Base-by-base conservation (phyloP, 1,284 basidiomycete genomes). In the Cutaneotrichosporon spelunceum region DNA sequence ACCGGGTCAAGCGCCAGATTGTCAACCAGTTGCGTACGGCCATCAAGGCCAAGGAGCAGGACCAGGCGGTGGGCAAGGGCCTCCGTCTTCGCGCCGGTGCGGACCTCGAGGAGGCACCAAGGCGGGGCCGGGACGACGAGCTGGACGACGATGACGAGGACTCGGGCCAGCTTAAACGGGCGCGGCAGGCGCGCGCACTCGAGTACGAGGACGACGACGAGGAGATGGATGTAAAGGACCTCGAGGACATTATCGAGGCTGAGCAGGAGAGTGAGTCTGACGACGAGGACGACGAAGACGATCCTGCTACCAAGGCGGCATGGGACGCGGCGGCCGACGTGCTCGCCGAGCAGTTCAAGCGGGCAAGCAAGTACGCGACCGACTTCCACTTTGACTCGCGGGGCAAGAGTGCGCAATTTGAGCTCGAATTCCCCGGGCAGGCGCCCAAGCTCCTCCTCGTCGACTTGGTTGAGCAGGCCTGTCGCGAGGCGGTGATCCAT, bases 401-500 rank as follows among this genome's bases (percentile, higher is more conserved):
- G 65, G 86, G 87, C 59, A 82, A 83, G 39, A 84, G 82, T 33
- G 91, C 89, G 72, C 86, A 84, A 54, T 90, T 96, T 72, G 86
- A 88, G 60, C 83, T 97, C 34, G 86, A 91, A 80, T 82, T 83
- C 76, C 77, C 79, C 2, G 80, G 79, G n/a, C 77, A 73, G 60
- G 77, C 91, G 73, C 92, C 92, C 26, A 97, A 97, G 79, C 83
- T 98, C 44, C 82, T 98, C 33, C 84, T 98, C 36, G 91, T 96
- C 57, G 93, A 93, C 59, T 86, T 97, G 65, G 84, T 96, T 59
- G 93, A 97, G 78, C 84, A 88, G 61, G 86, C 87, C 19, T 96
- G 93, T 78, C 83, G 86, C 59, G 85, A 86, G 59, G 88, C 91
- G 2, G 83, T 97, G 65, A 83, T 98, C 61, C 90, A 92, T 63